Evolutionary conservation across 257 asterid genomes (phyloP).

Genomic region (Penstemon newberryi): DNA sequence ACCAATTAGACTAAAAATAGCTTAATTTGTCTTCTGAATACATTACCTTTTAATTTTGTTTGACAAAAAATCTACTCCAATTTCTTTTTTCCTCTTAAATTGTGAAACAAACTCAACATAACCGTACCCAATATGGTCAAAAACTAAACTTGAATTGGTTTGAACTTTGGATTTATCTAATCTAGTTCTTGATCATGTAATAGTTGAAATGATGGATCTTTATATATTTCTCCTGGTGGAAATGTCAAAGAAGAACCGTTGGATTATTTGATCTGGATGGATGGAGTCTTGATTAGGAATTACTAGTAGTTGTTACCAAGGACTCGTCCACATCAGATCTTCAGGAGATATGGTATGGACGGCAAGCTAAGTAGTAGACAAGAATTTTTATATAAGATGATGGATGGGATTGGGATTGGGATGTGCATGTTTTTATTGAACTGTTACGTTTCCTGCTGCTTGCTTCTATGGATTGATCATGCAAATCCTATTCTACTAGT

Average conservation of each 20-base stretch:
- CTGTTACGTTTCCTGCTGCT: slow-evolving; percentile 22
- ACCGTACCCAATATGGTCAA: no score
- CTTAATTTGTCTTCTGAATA: not conserved
- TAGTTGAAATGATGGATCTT: no score
- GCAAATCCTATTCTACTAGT: slow-evolving; percentile 35
- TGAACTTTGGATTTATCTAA: no score
- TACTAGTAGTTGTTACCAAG: slow-evolving; percentile 8
- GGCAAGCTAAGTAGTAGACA: slow-evolving; percentile 34
- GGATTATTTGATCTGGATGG: slow-evolving; percentile 11
- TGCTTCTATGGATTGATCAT: slow-evolving; percentile 49
- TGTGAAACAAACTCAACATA: no score
- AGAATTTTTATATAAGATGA: not conserved
- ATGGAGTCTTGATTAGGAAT: slow-evolving; percentile 7
- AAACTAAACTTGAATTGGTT: no score
- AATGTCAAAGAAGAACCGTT: slow-evolving; percentile 21
- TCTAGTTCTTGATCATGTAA: no score
- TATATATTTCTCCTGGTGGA: no score
- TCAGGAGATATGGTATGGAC: slow-evolving; percentile 11
- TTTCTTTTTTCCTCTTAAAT: no score
- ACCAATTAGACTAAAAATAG: slow-evolving; percentile 36
- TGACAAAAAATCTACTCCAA: no score
- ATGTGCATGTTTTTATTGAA: slow-evolving; percentile 62
- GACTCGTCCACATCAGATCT: slow-evolving; percentile 7
- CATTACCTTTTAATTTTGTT: no score
- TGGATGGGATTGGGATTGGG: slow-evolving; percentile 22